Evolutionary conservation across 2,329 filamentous ascomycete genomes (phyloP).

Genomic region (Aspergillus vadensis): DNA sequence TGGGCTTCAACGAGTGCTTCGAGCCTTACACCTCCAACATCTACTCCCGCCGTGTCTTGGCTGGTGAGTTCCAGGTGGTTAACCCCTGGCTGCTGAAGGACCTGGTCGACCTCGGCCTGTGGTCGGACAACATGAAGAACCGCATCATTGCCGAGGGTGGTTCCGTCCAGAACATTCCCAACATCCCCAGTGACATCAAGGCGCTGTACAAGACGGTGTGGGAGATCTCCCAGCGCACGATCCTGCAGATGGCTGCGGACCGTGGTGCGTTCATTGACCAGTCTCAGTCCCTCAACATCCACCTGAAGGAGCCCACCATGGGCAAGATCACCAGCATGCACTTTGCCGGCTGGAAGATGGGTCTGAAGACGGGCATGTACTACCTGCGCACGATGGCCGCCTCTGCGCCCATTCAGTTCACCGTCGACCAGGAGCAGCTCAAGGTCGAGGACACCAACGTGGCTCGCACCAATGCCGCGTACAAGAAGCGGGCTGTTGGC

Average conservation of each 20-base stretch:
- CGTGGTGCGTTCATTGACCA: constrained; percentile 98
- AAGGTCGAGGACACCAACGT: constrained; percentile 82
- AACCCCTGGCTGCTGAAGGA: constrained; percentile 99
- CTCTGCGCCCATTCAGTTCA: constrained; percentile 96
- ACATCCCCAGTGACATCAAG: constrained; percentile 95
- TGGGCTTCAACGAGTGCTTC: constrained; percentile 99
- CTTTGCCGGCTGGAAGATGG: constrained; percentile 98
- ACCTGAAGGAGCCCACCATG: constrained; percentile 99
- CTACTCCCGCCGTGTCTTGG: constrained; percentile 95
- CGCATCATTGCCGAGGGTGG: constrained; percentile 97
- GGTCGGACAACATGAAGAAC: constrained; percentile 99
- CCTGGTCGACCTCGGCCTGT: constrained; percentile 93
- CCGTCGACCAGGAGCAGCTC: constrained; percentile 93
- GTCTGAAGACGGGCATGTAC: constrained; percentile 99
- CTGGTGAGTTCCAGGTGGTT: constrained; percentile 98
- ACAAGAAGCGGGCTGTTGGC: constrained; percentile 70
- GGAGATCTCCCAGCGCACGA: constrained; percentile 95
- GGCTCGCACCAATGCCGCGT: constrained; percentile 58
- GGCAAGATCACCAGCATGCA: constrained; percentile 99
- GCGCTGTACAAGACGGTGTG: constrained; percentile 98
- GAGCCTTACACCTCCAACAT: constrained; percentile 99
- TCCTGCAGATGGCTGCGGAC: constrained; percentile 97
- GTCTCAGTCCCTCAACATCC: constrained; percentile 98
- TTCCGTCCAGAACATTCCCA: constrained; percentile 94
- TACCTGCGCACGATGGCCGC: constrained; percentile 98